Conservation (phyloP, 2,329 filamentous ascomycete species). For the Bertia moriformis region DNA sequence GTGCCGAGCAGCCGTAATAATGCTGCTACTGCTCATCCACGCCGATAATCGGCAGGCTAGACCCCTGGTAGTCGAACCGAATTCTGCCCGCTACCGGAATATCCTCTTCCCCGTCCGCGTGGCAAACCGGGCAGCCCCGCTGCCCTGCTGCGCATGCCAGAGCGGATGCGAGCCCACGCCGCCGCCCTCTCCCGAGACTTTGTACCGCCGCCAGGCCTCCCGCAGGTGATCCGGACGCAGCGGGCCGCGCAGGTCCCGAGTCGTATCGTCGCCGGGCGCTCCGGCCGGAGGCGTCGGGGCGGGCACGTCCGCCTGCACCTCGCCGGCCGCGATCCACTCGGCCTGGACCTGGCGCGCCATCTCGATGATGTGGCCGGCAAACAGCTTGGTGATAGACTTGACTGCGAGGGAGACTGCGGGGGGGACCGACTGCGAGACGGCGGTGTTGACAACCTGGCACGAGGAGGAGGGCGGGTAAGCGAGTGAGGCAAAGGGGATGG, state of each 20-base stretch:
- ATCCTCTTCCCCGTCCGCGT: conserved; percentile 24
- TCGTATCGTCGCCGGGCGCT: conserved; percentile 12
- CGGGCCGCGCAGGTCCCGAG: conserved; percentile 30
- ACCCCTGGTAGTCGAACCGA: too few relatives aligned
- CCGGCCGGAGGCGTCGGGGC: conserved; percentile 23
- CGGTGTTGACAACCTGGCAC: conserved; percentile 60
- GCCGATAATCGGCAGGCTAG: too few relatives aligned
- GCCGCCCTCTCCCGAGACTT: conserved; percentile 44
- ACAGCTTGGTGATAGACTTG: conserved; percentile 62
- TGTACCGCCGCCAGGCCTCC: conserved; percentile 59
- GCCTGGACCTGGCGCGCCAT: conserved; percentile 54
- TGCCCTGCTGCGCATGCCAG: conserved; percentile 45
- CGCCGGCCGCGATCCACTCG: conserved; percentile 50
- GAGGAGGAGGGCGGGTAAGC: too few relatives aligned
- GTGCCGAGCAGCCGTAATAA: too few relatives aligned
- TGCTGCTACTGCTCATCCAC: too few relatives aligned
- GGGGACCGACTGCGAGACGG: conserved; percentile 65
- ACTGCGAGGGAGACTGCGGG: conserved; percentile 62
- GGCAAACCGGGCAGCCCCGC: conserved; percentile 44
- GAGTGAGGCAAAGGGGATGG: conserved; percentile 2
- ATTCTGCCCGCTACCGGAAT: too few relatives aligned
- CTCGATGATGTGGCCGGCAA: conserved; percentile 64
- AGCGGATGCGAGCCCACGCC: conserved; percentile 42
- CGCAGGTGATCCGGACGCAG: conserved; percentile 61
- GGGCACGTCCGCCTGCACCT: conserved; percentile 35